These are phyloP conservation scores for Rosa multiflora DNA, from an alignment of 306 rosid species.

Conservation along the genomic window DNA sequence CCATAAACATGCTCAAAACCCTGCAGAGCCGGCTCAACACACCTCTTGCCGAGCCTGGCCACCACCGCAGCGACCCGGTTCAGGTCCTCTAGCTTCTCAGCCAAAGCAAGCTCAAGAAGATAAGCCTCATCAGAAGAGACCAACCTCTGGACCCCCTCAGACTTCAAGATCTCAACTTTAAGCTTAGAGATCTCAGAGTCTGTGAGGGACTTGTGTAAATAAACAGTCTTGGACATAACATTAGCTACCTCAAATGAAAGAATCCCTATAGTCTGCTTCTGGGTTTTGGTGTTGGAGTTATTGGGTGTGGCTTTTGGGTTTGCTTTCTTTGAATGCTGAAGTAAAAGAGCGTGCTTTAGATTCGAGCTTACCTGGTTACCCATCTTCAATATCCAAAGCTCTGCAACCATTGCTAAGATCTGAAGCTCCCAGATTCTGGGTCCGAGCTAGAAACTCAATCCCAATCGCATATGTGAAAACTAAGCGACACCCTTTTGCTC, in stretches of 20 bases:
- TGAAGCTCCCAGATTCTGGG: not conserved
- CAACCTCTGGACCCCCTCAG: constrained; percentile 62
- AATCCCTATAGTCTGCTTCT: constrained; percentile 60
- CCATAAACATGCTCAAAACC: constrained; percentile 96
- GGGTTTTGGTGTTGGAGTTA: constrained; percentile 24
- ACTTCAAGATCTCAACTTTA: constrained; percentile 71
- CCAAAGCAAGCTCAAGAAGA: constrained; percentile 76
- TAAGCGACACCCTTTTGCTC: not conserved
- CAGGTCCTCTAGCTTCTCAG: constrained; percentile 87
- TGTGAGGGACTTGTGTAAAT: constrained; percentile 69
- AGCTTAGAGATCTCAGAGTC: constrained; percentile 81
- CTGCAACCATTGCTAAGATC: constrained; percentile 75
- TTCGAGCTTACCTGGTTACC: constrained; percentile 90
- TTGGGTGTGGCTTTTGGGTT: constrained; percentile 37
- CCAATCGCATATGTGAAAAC: no score
- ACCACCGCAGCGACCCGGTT: constrained; percentile 80
- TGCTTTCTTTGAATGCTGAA: constrained; percentile 56
- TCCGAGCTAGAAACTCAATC: constrained; percentile 7
- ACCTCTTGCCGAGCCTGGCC: constrained; percentile 83
- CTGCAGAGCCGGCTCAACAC: constrained; percentile 76
- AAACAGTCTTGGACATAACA: constrained; percentile 77
- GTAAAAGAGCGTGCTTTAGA: constrained; percentile 75
- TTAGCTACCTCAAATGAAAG: constrained; percentile 97
- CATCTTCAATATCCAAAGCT: constrained; percentile 93
- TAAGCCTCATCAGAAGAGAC: constrained; percentile 73